phyloP scores from a whole-genome alignment of 1,284 basidiomycete species.

The Schizopora paradoxa region DNA sequence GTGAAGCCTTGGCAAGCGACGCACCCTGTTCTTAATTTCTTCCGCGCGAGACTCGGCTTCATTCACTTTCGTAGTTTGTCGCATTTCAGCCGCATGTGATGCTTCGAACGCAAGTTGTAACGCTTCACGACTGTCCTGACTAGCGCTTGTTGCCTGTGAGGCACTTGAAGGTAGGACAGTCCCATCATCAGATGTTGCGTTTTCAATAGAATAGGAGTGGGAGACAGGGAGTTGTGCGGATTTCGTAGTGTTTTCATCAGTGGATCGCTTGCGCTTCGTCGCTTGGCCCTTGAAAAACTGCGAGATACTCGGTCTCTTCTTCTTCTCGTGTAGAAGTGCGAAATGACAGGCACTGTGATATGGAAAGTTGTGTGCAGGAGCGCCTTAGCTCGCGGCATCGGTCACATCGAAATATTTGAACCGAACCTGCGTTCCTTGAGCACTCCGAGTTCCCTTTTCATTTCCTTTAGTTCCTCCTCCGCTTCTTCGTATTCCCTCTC shows the following conservation, averaged over 20 bases:
- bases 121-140: background rate
- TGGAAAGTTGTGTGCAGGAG: background rate
- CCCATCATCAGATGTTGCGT: too few species aligned
- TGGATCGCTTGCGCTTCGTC: background rate
- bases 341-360: background rate
- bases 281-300: background rate
- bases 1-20: background rate
- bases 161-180: too few species aligned
- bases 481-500: background rate
- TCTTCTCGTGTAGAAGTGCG: background rate
- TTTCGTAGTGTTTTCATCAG: background rate
- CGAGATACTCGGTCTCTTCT: background rate
- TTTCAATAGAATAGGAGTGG: background rate
- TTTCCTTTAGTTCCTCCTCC: background rate
- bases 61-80: background rate
- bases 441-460: background rate
- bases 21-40: background rate
- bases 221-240: background rate
- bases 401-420: too few species aligned
- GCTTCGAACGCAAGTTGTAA: background rate
- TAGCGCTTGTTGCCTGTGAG: too few species aligned
- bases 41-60: background rate
- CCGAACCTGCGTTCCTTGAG: background rate
- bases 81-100: slow-evolving; percentile 2
- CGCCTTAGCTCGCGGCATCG: background rate